phyloP scores from a whole-genome alignment of 2,329 filamentous ascomycete species.

The Diaporthe capsici region DNA sequence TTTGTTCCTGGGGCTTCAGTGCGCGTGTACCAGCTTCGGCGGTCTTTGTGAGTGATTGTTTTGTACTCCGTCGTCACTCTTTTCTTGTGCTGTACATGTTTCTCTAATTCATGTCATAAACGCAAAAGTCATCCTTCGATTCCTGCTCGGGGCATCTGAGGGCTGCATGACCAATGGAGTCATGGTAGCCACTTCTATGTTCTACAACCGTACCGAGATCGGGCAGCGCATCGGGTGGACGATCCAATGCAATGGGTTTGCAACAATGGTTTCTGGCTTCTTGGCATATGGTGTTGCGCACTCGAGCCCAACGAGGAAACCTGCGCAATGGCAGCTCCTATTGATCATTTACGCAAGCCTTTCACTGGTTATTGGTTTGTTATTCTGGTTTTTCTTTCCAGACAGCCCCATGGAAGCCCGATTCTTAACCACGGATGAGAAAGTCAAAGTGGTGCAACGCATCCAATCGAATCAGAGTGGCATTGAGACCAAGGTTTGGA shows the following conservation, averaged over 20 bases:
- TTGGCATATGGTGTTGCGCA: slow-evolving; percentile 12
- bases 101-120: neutral
- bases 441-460: slow-evolving; percentile 1
- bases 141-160: slow-evolving; percentile 5
- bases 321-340: slow-evolving; percentile 7
- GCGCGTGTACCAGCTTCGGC: slow-evolving; percentile 11
- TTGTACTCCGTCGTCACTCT: too few relatives aligned
- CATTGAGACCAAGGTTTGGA: slow-evolving; percentile 21
- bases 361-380: neutral
- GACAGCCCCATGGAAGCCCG: slow-evolving; percentile 9
- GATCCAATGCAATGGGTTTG: neutral
- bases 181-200: slow-evolving; percentile 21
- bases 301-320: neutral
- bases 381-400: slow-evolving; percentile 5
- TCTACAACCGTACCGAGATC: slow-evolving; percentile 26
- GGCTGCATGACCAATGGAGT: slow-evolving; percentile 27
- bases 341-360: neutral
- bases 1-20: neutral
- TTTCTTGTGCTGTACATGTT: accelerated
- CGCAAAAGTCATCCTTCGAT: neutral
- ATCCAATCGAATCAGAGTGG: slow-evolving; percentile 19
- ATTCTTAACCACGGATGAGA: slow-evolving; percentile 22
- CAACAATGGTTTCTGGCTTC: neutral
- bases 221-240: slow-evolving; percentile 26
- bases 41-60: neutral